These are phyloP conservation scores for Magnolia sinica DNA, from an alignment of 164 flowering plant species.

Conservation along the genomic window DNA sequence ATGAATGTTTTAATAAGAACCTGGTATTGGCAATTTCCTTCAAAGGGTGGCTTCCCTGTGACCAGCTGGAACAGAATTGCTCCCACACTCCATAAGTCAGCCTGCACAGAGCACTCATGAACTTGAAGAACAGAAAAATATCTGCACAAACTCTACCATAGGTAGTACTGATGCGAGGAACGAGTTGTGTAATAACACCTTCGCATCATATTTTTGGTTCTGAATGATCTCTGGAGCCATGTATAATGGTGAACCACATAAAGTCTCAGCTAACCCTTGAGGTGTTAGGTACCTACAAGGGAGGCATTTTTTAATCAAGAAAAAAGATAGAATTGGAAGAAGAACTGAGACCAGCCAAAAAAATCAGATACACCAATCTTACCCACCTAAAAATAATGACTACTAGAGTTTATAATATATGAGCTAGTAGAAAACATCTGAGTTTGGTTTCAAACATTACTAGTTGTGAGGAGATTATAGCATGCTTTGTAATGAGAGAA, in stretches of 20 bases:
- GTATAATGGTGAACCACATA: slow-evolving; percentile 68
- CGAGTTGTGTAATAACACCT: slow-evolving; percentile 28
- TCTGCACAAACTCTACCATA: neutral
- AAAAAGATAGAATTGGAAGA: neutral
- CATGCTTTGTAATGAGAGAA: neutral
- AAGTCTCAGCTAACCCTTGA: slow-evolving; percentile 53
- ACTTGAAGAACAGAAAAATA: slow-evolving; percentile 3
- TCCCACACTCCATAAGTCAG: slow-evolving; percentile 76
- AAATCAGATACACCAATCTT: neutral
- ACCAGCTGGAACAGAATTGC: slow-evolving; percentile 58
- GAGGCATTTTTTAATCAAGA: neutral
- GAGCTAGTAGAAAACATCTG: neutral
- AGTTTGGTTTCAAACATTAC: neutral
- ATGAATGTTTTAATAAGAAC: slow-evolving; percentile 19
- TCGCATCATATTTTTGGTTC: slow-evolving; percentile 57
- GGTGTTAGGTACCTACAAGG: slow-evolving; percentile 43
- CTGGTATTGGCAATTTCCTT: slow-evolving; percentile 55
- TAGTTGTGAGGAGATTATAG: neutral
- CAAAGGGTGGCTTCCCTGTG: slow-evolving; percentile 60
- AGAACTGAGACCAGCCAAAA: neutral
- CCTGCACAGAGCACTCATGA: slow-evolving; percentile 28
- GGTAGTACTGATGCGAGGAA: neutral
- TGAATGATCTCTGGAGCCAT: slow-evolving; percentile 73
- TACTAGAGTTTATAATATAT: neutral
- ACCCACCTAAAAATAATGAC: neutral